These are phyloP conservation scores for Triticum aestivum DNA, from an alignment of 176 grass and related monocot genomes.

Conservation along the genomic window IWGSC_CS_RefSeq_v2.1 NC_057813.1:156302161-156302660, in stretches of 20 bases:
- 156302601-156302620: slow-evolving; percentile 75
- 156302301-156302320: background rate
- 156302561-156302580: slow-evolving; percentile 61
- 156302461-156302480: background rate
- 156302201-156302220: background rate
- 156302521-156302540: slow-evolving; percentile 6
- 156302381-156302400: background rate
- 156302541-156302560: slow-evolving; percentile 46
- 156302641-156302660: slow-evolving; percentile 67
- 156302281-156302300: background rate
- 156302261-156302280: background rate
- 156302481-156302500: background rate
- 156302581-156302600: slow-evolving; percentile 87
- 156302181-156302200: background rate
- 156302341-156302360: background rate
- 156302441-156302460: background rate
- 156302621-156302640: slow-evolving; percentile 56
- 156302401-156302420: background rate
- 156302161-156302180: background rate
- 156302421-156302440: background rate
- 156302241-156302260: background rate
- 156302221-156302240: background rate
- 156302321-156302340: background rate
- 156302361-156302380: background rate
- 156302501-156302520: background rate